Evolutionary conservation across 164 flowering plant genomes (phyloP).

Genomic region (Warburgia ugandensis): DNA sequence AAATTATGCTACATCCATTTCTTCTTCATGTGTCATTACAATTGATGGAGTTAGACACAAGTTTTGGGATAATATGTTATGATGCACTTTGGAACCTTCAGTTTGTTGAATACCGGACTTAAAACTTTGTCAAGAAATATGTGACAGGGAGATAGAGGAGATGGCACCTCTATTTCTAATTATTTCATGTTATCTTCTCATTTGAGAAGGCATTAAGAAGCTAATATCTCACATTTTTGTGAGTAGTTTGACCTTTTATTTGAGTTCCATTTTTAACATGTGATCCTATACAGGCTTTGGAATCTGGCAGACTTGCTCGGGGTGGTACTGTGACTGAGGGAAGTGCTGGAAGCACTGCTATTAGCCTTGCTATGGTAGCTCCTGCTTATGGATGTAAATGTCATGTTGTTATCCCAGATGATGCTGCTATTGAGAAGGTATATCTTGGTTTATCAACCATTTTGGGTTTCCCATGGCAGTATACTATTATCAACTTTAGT

Average conservation of each 20-base stretch:
- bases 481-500: no score
- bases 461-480: not conserved
- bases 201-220: not conserved
- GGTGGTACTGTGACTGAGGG: constrained; percentile 96
- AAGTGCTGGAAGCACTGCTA: constrained; percentile 97
- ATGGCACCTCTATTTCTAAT: no score
- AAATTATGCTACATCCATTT: no score
- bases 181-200: no score
- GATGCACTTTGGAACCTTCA: no score
- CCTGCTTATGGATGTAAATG: constrained; percentile 97
- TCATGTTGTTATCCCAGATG: constrained; percentile 99
- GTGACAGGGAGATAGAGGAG: no score
- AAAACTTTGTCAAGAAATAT: no score
- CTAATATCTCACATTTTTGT: not conserved
- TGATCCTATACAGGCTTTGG: constrained; percentile 51
- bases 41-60: no score
- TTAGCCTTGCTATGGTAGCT: constrained; percentile 96
- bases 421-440: constrained; percentile 96
- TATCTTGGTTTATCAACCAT: not conserved
- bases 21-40: no score
- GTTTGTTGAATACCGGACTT: no score
- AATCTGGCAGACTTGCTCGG: constrained; percentile 54
- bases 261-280: not conserved
- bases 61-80: no score
- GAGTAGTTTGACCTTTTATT: not conserved